These are phyloP conservation scores for Kodamaea ohmeri DNA, from an alignment of 1,139 yeast genomes.

Conservation along the genomic window DNA sequence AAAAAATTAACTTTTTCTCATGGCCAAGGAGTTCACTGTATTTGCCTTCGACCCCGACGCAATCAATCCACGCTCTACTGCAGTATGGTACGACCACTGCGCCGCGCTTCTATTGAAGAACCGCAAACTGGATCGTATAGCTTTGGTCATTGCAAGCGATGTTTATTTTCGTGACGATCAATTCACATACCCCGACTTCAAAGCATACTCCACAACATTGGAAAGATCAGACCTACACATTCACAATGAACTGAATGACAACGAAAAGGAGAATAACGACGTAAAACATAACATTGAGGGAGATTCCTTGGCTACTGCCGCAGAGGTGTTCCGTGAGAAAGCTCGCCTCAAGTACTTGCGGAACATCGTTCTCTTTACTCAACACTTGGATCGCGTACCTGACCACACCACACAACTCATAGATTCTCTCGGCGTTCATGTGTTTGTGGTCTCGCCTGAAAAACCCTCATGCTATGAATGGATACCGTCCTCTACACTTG, in stretches of 20 bases:
- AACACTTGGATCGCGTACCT: conserved; percentile 19
- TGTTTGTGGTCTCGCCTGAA: conserved; percentile 19
- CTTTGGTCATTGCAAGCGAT: conserved; percentile 32
- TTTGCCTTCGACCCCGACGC: conserved; percentile 50
- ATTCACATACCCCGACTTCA: conserved; percentile 21
- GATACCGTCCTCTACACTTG: conserved; percentile 3
- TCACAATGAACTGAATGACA: background rate
- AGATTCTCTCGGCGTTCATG: conserved; percentile 22
- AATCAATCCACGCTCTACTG: conserved; percentile 5
- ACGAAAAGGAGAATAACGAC: too few relatives aligned
- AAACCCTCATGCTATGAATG: conserved; percentile 4
- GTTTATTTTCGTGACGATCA: conserved; percentile 26
- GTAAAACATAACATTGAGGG: too few relatives aligned
- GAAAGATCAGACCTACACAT: background rate
- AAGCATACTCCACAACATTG: conserved; percentile 10
- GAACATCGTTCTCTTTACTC: conserved; percentile 48
- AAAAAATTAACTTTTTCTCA: background rate
- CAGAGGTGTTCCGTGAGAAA: conserved; percentile 31
- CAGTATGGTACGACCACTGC: conserved; percentile 39
- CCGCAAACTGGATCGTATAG: conserved; percentile 56
- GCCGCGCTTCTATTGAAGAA: conserved; percentile 45
- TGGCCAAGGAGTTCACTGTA: conserved; percentile 36
- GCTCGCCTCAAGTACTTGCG: conserved; percentile 30
- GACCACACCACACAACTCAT: conserved; percentile 15
- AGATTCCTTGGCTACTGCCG: conserved; percentile 17